These are phyloP conservation scores for Fusarium beomiforme DNA, from an alignment of 2,329 filamentous ascomycete species.

Conservation along the genomic window DNA sequence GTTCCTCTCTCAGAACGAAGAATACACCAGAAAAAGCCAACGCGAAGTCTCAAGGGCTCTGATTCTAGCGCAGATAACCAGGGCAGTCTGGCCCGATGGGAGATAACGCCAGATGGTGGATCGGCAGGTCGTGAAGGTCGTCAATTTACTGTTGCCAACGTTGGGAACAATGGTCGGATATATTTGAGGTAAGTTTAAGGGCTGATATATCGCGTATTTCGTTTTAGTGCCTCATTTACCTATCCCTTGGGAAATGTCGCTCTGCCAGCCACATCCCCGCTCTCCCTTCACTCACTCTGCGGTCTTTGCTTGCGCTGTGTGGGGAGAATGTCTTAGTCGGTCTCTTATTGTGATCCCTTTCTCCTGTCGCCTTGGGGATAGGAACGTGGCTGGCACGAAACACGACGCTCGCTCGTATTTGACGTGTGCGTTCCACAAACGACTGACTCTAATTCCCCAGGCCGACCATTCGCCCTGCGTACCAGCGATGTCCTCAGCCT, in stretches of 20 bases:
- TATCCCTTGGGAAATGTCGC: slow-evolving; percentile 22
- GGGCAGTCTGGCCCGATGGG: slow-evolving; percentile 52
- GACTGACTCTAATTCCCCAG: slow-evolving; percentile 51
- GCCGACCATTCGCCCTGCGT: slow-evolving; percentile 68
- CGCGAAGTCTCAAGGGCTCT: slow-evolving; percentile 58
- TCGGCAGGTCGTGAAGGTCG: slow-evolving; percentile 72
- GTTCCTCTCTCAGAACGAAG: slow-evolving; percentile 59
- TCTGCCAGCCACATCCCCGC: slow-evolving; percentile 24
- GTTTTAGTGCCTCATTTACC: slow-evolving; percentile 3
- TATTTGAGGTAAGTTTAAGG: slow-evolving; percentile 73
- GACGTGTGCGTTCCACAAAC: slow-evolving; percentile 24
- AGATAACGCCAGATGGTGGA: slow-evolving; percentile 68
- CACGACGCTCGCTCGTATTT: slow-evolving; percentile 23
- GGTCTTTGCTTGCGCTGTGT: slow-evolving; percentile 22
- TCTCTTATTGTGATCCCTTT: slow-evolving; percentile 21
- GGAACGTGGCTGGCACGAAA: slow-evolving; percentile 19
- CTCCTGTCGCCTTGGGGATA: slow-evolving; percentile 13
- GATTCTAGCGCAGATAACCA: slow-evolving; percentile 56
- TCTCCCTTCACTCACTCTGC: slow-evolving; percentile 24
- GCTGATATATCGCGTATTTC: slow-evolving; percentile 5
- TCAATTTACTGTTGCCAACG: slow-evolving; percentile 83
- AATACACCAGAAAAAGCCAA: slow-evolving; percentile 53
- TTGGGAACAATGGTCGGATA: slow-evolving; percentile 84
- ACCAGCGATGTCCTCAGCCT: slow-evolving; percentile 70
- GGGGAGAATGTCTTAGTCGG: slow-evolving; percentile 25